These are phyloP conservation scores for Mycena olivaceomarginata DNA, from an alignment of 768 basidiomycete genomes.

Conservation along the genomic window DNA sequence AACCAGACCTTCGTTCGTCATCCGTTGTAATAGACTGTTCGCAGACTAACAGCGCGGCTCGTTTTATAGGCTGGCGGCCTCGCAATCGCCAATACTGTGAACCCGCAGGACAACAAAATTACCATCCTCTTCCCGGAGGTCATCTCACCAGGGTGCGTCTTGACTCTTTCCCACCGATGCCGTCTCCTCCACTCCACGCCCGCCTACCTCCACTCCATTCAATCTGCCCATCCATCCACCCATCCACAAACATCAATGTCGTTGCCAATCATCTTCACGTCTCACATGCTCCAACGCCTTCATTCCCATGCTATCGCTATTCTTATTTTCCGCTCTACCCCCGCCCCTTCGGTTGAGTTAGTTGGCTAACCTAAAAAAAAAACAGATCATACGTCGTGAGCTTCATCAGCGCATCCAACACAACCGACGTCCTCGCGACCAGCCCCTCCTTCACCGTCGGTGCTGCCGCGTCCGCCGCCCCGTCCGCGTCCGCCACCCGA, in stretches of 20 bases:
- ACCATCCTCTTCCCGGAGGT: background rate
- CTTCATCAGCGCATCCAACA: background rate
- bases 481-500: background rate
- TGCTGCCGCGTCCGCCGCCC: background rate
- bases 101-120: constrained; percentile 2
- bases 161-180: background rate
- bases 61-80: background rate
- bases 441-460: background rate
- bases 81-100: background rate
- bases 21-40: no score
- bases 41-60: background rate
- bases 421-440: background rate
- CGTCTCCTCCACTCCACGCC: background rate
- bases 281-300: background rate
- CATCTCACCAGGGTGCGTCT: constrained; percentile 8
- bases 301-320: background rate
- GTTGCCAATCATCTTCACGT: background rate
- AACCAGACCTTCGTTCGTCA: constrained; percentile 16
- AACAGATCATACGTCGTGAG: constrained; percentile 3
- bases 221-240: constrained; percentile 3
- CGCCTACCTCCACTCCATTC: background rate
- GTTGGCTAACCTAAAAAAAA: constrained; percentile 13
- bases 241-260: background rate
- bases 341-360: background rate
- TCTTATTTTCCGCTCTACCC: background rate